Evolutionary conservation across 108 stramenopile genomes (phyloP).

Genomic region (Cyclotella kingstonii): DNA sequence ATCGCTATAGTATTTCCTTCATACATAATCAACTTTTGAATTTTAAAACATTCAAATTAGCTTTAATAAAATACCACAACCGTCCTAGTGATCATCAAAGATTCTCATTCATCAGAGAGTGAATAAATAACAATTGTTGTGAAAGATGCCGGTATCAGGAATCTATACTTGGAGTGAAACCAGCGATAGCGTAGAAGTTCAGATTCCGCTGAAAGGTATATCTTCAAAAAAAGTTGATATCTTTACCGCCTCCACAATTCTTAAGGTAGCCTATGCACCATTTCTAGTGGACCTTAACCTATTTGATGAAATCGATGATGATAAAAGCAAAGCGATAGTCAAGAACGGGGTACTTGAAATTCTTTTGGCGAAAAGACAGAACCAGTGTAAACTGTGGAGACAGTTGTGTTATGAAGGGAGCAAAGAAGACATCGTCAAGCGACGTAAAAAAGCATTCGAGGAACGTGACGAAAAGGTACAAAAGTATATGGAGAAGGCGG

Average conservation of each 20-base stretch:
- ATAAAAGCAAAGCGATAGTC: constrained; percentile 36
- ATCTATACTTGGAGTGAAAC: constrained; percentile 39
- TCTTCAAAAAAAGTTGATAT: constrained; percentile 42
- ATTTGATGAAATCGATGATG: constrained; percentile 32
- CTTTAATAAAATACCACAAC: no score
- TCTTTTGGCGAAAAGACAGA: constrained; percentile 28
- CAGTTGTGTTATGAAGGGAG: constrained; percentile 27
- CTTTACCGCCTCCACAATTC: constrained; percentile 12
- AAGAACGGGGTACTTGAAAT: constrained; percentile 51
- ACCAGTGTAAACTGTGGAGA: constrained; percentile 26
- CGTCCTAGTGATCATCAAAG: no score
- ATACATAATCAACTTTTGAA: no score
- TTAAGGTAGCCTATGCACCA: constrained; percentile 36
- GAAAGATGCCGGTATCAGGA: constrained; percentile 31
- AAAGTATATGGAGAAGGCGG: constrained; percentile 1
- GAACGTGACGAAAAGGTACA: constrained; percentile 33
- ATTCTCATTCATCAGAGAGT: no score
- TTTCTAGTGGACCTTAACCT: constrained; percentile 40
- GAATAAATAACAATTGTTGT: no score
- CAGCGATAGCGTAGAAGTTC: constrained; percentile 8
- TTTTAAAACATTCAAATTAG: no score
- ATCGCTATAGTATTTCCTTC: no score
- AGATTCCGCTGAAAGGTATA: constrained; percentile 37
- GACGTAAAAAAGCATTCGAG: constrained; percentile 20
- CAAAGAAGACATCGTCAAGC: constrained; percentile 18